Percentiles rank a stretch among this genome's conserved stretches.
These are phyloP conservation scores for Fragaria ananassa DNA, from an alignment of 306 rosid species.

Conservation along the genomic window DNA sequence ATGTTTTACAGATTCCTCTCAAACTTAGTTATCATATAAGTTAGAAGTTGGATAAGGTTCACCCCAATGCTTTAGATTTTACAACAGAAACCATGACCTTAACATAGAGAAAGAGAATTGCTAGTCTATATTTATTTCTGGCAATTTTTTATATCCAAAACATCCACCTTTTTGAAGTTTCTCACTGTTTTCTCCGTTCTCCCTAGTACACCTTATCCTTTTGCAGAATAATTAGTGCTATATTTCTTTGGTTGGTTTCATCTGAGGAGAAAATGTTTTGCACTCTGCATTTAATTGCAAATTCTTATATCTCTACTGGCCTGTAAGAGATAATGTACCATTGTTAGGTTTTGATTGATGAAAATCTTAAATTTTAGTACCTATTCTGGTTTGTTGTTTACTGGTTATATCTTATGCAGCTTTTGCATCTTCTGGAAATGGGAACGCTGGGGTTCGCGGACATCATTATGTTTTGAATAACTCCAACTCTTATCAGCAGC, in stretches of 20 bases:
- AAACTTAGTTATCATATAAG: not conserved
- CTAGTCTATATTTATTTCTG: not conserved
- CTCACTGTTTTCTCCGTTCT: not conserved
- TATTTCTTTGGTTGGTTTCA: constrained; percentile 1
- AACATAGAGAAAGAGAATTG: not conserved
- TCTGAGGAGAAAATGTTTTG: not conserved
- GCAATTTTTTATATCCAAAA: constrained; percentile 6
- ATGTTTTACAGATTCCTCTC: not conserved
- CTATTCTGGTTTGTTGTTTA: constrained; percentile 11
- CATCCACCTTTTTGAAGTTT: constrained; percentile 1
- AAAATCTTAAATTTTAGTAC: not conserved
- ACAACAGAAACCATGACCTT: not conserved
- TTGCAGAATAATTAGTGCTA: not conserved
- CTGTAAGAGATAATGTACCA: not conserved
- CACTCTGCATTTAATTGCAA: not conserved
- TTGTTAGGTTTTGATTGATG: not conserved
- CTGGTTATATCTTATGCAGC: constrained; percentile 26
- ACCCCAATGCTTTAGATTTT: not conserved
- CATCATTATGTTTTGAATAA: constrained; percentile 59
- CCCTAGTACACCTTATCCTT: not conserved
- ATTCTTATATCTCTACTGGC: not conserved
- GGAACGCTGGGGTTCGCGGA: constrained; percentile 50
- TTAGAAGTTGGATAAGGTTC: not conserved
- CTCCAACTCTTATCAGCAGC: constrained; percentile 61
- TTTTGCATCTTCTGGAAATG: constrained; percentile 54